A percentile compares a stretch with the other conserved stretches of the same genome.
phyloP scores from a whole-genome alignment of 2,329 filamentous ascomycete genomes.

The Cladophialophora exuberans region DNA sequence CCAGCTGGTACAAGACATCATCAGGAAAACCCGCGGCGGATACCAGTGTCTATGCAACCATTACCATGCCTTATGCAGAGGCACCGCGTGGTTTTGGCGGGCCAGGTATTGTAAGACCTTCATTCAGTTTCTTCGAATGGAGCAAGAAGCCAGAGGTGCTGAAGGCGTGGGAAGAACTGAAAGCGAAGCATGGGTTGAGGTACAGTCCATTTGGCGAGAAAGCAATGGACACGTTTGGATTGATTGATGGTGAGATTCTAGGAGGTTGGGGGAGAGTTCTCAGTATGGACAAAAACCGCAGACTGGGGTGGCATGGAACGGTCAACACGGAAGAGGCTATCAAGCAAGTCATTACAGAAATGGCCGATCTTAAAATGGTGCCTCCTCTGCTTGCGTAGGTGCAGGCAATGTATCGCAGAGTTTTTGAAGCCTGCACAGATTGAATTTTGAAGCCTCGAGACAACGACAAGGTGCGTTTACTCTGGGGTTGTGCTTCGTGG shows the following conservation, averaged over 20 bases:
- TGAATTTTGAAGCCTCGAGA: background rate
- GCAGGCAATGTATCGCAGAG: too few relatives aligned
- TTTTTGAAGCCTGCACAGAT: background rate
- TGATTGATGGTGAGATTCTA: constrained; percentile 17
- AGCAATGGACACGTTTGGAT: constrained; percentile 14
- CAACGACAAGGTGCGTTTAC: background rate
- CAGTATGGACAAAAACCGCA: constrained; percentile 14
- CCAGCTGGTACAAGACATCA: constrained; percentile 46
- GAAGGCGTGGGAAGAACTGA: constrained; percentile 51
- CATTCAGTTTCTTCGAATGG: constrained; percentile 52
- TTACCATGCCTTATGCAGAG: constrained; percentile 26
- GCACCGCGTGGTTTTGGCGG: constrained; percentile 39
- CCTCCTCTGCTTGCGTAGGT: constrained; percentile 11
- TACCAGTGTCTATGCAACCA: constrained; percentile 25
- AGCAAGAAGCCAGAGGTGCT: constrained; percentile 47
- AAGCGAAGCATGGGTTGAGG: constrained; percentile 44
- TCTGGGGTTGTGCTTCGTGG: too few relatives aligned
- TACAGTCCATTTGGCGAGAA: constrained; percentile 18
- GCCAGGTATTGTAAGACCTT: constrained; percentile 41
- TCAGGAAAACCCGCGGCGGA: constrained; percentile 38
- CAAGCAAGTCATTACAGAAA: constrained; percentile 30
- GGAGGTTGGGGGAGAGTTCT: constrained; percentile 33
- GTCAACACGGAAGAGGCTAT: constrained; percentile 31
- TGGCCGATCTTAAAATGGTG: constrained; percentile 29
- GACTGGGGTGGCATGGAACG: constrained; percentile 30